Base-by-base conservation (phyloP, 2,329 filamentous ascomycete genomes). In the Pseudogymnoascus sp. region DNA sequence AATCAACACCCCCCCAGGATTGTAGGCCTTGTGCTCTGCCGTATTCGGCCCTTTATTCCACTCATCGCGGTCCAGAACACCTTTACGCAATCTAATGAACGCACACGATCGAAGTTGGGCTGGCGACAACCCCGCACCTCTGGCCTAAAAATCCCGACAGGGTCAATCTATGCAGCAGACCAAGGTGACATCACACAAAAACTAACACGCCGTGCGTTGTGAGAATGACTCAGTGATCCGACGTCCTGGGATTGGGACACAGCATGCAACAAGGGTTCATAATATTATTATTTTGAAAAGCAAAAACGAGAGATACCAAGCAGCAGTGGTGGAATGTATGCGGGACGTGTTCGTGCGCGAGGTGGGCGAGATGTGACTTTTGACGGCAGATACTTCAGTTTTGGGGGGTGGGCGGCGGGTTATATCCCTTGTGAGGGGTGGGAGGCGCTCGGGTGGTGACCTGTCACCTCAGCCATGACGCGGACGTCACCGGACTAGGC, bases 31-130 rank as follows among this genome's bases (percentile, higher is more conserved):
- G 49, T 55, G 29, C 49, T 55, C 49, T 21, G 49, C 29, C 49
- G 49, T 55, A 55, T 55, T 55, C 49, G 49, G 49, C 49, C 49
- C 49, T 55, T 55, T 55, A 33, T 55, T n/a, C 10, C 26, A 55
- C 26, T 55, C 29, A n/a, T 19, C 29, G 49, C 29, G 49, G 19
- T 33, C 29, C 11, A 29, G 29, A 19, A 33, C 29, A 33, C 29
- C 29, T 21, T 33, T n/a, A 55, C n/a, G 10, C 49, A 33, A 55
- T 55, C 49, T 21, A 19, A 55, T 19, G 49, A n/a, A 26, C 26
- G 33, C 45, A 52, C 26, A 55, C 5, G 49, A 33, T 16, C 8
- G 29, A 21, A 10, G 49, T 33, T 55, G 49, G 49, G 49, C 26
- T 55, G 26, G 26, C 19, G 26, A 31, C 45, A 31, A 55, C 45